Evolutionary conservation across 1,284 basidiomycete genomes (phyloP), one percentile per base, ranked within the genome.

Genomic region (Sporisorium reilianum): DNA sequence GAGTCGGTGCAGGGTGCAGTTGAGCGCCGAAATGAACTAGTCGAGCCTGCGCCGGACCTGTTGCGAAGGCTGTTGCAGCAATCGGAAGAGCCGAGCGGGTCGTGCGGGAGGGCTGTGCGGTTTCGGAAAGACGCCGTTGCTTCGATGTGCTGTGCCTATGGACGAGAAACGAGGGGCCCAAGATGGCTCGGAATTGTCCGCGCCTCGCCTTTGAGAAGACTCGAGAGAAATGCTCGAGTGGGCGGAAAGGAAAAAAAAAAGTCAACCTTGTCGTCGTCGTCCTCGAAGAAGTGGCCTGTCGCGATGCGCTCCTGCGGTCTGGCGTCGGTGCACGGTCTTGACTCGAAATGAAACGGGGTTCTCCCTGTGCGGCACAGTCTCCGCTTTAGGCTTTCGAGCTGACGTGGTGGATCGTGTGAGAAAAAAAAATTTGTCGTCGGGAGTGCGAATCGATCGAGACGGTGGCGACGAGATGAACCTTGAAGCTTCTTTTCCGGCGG

Each of bases 11-110:
- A 38, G 36, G 10, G 9, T 38, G 22, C 2, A 41, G n/a, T 41
- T 5, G 38, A 41, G 38, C n/a, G 9, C 46, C 62, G 62, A 54
- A 42, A 53, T 57, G 55, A 57, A 57, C 28, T 5, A 12, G 50
- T 30, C n/a, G n/a, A 20, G 46, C 20, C 28, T 30, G 28, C 26
- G 18, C 18, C 18, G 45, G 25, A 28, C 26, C 26, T 46, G 25
- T 11, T 41, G 38, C 38, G n/a, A 14, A 41, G 5, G n/a, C 46
- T 45, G 32, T 16, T 18, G 12, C 23, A 30, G 38, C 32, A 28
- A 54, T 40, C 58, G 58, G 44, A 61, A 34, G 11, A 28, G 20
- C 51, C 51, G 58, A 54, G 44, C 14, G 22, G 32, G 11, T 20
- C 8, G 41, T 28, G 18, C 5, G 28, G 9, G 26, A 10, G 16